Conservation (phyloP, 176 grass and related monocot species). For the Avena eriantha region DNA sequence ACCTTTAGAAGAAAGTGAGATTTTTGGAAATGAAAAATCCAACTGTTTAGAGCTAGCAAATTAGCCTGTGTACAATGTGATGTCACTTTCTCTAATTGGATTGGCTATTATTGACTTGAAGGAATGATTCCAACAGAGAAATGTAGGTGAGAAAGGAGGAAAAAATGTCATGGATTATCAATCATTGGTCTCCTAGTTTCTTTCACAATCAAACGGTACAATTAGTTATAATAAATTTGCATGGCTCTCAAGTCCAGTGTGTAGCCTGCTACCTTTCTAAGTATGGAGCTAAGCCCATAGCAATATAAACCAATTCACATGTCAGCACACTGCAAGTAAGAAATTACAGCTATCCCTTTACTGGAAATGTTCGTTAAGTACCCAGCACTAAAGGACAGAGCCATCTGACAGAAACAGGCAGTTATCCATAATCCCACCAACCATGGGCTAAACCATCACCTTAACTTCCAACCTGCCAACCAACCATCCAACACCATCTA, state of each 20-base stretch:
- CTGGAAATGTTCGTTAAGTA: neutral
- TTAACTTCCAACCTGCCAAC: slow-evolving; percentile 47
- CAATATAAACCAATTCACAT: slow-evolving; percentile 30
- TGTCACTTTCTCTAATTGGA: slow-evolving; percentile 14
- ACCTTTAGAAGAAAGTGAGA: neutral
- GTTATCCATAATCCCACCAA: slow-evolving; percentile 51
- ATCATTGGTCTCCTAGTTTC: slow-evolving; percentile 18
- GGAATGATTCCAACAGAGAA: neutral
- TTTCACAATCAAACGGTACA: slow-evolving; percentile 32
- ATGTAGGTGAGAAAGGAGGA: slow-evolving; percentile 10
- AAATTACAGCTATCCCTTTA: slow-evolving; percentile 5
- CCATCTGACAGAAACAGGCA: slow-evolving; percentile 38
- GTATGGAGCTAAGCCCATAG: slow-evolving; percentile 9
- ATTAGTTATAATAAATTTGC: slow-evolving; percentile 16
- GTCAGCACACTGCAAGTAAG: slow-evolving; percentile 14
- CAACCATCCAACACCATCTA: slow-evolving; percentile 38
- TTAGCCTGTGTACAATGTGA: neutral
- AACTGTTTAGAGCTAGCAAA: slow-evolving; percentile 1
- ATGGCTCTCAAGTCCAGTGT: neutral
- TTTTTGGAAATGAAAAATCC: slow-evolving; percentile 16
- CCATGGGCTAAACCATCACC: slow-evolving; percentile 30
- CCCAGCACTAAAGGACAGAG: too few species aligned
- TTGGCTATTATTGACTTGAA: neutral
- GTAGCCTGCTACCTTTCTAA: neutral
- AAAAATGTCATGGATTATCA: neutral